A percentile compares a stretch with the other conserved stretches of the same genome.
phyloP scores from a whole-genome alignment of 306 rosid genomes.

The Corylus heterophylla region DNA sequence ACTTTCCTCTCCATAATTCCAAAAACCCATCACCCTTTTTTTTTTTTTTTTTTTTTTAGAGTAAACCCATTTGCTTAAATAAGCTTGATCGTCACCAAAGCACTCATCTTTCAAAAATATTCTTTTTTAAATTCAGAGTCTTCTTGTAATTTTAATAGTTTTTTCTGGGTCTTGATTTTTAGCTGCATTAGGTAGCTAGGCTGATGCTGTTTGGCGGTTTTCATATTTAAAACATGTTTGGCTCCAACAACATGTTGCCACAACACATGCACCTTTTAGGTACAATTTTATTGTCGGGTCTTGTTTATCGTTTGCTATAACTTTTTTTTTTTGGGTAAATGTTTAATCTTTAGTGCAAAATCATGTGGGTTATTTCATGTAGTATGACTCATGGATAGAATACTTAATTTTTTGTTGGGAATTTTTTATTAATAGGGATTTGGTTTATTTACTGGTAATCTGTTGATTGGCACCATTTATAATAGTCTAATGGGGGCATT shows the following conservation, averaged over 20 bases:
- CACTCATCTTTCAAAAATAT: background rate
- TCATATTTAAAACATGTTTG: conserved; percentile 35
- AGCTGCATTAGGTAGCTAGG: conserved; percentile 54
- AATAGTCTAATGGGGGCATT: conserved; percentile 23
- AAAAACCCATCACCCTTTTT: background rate
- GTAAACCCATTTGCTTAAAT: conserved; percentile 9
- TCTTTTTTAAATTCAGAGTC: background rate
- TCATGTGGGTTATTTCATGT: conserved; percentile 9
- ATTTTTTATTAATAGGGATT: background rate
- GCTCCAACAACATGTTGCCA: conserved; percentile 28
- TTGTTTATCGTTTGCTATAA: conserved; percentile 35
- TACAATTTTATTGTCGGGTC: conserved; percentile 47
- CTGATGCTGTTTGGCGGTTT: conserved; percentile 35
- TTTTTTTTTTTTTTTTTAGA: background rate
- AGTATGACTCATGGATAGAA: conserved; percentile 22
- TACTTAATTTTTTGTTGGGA: conserved; percentile 16
- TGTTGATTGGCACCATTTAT: background rate
- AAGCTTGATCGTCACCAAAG: conserved; percentile 7
- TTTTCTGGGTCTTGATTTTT: conserved; percentile 25
- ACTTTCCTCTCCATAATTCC: conserved; percentile 36
- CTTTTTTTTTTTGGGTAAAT: conserved; percentile 3
- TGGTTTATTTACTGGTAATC: background rate
- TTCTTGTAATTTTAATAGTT: background rate
- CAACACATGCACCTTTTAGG: conserved; percentile 50
- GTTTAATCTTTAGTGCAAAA: background rate